These are phyloP conservation scores for Lagenidium giganteum DNA, from an alignment of 352 stramenopile species.

Conservation along the genomic window DNA sequence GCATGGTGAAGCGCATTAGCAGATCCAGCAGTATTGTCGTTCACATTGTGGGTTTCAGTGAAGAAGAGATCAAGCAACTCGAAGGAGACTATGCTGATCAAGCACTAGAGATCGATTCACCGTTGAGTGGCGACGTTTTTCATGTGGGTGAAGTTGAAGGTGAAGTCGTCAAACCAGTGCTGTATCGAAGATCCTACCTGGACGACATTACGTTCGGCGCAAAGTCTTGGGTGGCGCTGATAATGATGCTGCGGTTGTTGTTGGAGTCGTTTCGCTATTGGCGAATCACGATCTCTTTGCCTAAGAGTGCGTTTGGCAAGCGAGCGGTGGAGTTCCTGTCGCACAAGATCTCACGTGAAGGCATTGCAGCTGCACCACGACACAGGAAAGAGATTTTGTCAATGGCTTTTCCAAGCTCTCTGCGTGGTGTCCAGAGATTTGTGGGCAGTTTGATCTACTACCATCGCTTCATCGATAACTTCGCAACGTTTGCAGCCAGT, in stretches of 20 bases:
- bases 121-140: too few species aligned
- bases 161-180: too few species aligned
- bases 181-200: constrained; percentile 20
- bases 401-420: constrained; percentile 5
- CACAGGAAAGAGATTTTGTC: not conserved
- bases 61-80: too few species aligned
- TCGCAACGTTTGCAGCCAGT: constrained; percentile 4
- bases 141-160: too few species aligned
- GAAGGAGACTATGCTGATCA: too few species aligned
- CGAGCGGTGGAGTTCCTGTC: constrained; percentile 11
- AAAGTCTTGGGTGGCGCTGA: constrained; percentile 7
- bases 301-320: constrained; percentile 15
- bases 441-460: constrained; percentile 14
- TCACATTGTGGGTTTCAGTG: too few species aligned
- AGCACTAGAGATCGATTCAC: too few species aligned
- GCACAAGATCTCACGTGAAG: constrained; percentile 4
- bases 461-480: constrained; percentile 17
- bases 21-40: too few species aligned
- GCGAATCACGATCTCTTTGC: constrained; percentile 8
- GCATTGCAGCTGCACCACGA: constrained; percentile 5
- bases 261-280: constrained; percentile 18
- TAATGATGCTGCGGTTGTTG: not conserved
- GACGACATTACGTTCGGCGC: constrained; percentile 16
- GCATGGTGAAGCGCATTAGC: not conserved
- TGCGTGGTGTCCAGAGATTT: constrained; percentile 17